Evolutionary conservation across 2,329 filamentous ascomycete species (phyloP).

Genomic region (Hymenoscyphus repandus): DNA sequence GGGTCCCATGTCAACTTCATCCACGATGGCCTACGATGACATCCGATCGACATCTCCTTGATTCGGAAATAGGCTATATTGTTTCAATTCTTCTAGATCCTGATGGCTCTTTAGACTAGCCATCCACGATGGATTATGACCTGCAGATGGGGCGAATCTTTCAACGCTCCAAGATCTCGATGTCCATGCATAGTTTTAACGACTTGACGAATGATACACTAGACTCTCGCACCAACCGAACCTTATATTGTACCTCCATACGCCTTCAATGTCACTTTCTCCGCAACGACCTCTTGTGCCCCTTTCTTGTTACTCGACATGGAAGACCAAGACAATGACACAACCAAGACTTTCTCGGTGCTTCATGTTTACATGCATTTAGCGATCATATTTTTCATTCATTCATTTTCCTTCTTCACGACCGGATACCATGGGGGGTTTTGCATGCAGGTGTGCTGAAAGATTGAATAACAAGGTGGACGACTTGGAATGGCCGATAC

Average conservation of each 20-base stretch:
- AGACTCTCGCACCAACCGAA: background rate
- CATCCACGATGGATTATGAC: background rate
- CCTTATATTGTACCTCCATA: background rate
- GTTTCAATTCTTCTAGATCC: conserved; percentile 2
- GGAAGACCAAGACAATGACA: background rate
- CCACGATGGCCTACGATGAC: conserved; percentile 24
- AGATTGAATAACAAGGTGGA: too few relatives aligned
- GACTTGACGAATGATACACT: background rate
- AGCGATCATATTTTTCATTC: background rate
- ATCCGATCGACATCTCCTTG: conserved; percentile 1
- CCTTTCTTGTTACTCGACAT: background rate
- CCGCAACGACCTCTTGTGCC: background rate
- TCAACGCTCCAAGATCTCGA: background rate
- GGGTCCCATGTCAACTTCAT: conserved; percentile 11
- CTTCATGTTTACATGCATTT: background rate
- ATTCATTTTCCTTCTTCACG: background rate
- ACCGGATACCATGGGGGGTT: background rate
- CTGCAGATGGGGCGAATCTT: background rate
- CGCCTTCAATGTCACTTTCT: background rate
- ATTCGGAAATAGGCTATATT: background rate
- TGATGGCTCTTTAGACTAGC: background rate
- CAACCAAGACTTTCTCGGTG: background rate
- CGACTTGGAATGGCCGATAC: too few relatives aligned
- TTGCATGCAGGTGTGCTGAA: background rate
- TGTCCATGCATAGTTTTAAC: background rate